These are phyloP conservation scores for Aspergillus sp. DNA, from an alignment of 2,329 filamentous ascomycete genomes.

Conservation along the genomic window DNA sequence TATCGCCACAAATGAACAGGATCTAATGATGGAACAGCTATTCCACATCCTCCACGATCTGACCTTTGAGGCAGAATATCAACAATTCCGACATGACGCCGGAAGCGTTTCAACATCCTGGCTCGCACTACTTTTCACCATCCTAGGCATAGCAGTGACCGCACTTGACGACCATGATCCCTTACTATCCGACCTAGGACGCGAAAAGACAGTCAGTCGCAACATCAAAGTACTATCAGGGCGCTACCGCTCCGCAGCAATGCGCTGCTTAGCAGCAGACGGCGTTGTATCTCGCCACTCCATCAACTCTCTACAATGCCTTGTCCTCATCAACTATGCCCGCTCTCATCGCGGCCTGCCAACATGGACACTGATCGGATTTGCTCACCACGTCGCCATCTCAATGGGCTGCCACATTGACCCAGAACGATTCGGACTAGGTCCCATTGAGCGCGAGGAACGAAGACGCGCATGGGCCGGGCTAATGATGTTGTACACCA, in stretches of 20 bases:
- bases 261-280: constrained; percentile 35
- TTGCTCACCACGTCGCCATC: constrained; percentile 35
- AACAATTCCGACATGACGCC: constrained; percentile 30
- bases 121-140: constrained; percentile 34
- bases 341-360: constrained; percentile 29
- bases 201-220: constrained; percentile 28
- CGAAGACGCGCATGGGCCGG: constrained; percentile 35
- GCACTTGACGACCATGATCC: constrained; percentile 31
- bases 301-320: constrained; percentile 33
- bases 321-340: constrained; percentile 36
- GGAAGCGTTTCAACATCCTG: constrained; percentile 30
- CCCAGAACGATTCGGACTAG: constrained; percentile 29
- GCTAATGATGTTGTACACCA: constrained; percentile 35
- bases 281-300: constrained; percentile 33
- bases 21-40: constrained; percentile 14
- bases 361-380: constrained; percentile 35
- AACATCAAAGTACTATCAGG: constrained; percentile 32
- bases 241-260: constrained; percentile 31
- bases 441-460: constrained; percentile 32
- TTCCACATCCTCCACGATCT: constrained; percentile 39
- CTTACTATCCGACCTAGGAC: constrained; percentile 30
- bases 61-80: constrained; percentile 35
- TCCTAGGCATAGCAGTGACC: constrained; percentile 33
- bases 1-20: too few relatives aligned
- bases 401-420: constrained; percentile 39